Base-by-base conservation (phyloP, 345 rosid species). In the Aquilaria malaccensis region DNA sequence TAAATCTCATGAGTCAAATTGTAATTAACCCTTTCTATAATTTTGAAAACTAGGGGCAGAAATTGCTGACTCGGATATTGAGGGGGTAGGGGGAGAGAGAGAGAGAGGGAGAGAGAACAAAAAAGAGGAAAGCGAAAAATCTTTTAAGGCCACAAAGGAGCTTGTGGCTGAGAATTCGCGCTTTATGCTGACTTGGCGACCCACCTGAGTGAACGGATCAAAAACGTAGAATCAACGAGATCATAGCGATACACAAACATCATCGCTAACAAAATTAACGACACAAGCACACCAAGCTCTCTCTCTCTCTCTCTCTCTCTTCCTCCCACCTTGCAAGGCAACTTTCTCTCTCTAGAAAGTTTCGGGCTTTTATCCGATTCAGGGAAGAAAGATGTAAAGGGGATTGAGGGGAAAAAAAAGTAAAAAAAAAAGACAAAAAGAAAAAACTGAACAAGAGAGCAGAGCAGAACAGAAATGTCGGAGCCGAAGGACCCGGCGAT, bases 401-500 rank as follows among this genome's bases (percentile, higher is more conserved):
- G 14, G 2, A 10, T 29, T 30, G 68, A 51, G 50, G 56, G 52
- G 46, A 11, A 52, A 45, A 59, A 32, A 33, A 55, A 67, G 30
- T 15, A 56, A 49, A 64, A 37, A 56, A 52, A 43, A 48, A 4
- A 45, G 51, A 30, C 46, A 12, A 51, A 15, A n/a, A 13, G n/a
- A 63, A 54, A 9, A 12, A 55, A 11, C 12, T 30, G 31, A 31
- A 55, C 12, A 31, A 37, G 12, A 31, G 41, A 10, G 33, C 43
- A 2, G 58, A 30, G 58, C 41, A 46, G 33, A 9, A 51, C 71
- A 65, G 55, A 63, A 79, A 91, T 92, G 98, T 69, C 84, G 80
- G 95, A 82, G 78, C 53, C 73, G 30, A 83, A 74, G 52, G 88
- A 91, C 84, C 88, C 89, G 83, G 85, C 90, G 67, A 85, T 91